Evolutionary conservation across 2,329 filamentous ascomycete species (phyloP), one percentile per base, ranked within the genome.

Genomic region (Penicillium sp.): DNA sequence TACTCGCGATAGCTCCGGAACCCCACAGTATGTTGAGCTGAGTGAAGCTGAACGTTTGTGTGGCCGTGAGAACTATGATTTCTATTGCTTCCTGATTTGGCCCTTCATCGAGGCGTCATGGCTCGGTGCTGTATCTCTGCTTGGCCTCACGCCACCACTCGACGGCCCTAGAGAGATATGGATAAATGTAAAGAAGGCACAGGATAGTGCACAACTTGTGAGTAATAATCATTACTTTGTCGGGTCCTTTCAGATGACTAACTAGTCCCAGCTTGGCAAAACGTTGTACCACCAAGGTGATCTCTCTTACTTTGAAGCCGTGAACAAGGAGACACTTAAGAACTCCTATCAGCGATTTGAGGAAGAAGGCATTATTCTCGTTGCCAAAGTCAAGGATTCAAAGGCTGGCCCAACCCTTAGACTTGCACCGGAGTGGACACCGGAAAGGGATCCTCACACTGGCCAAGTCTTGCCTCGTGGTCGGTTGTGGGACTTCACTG

Each of bases 31-130:
- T 54, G 79, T 97, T 37, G 91, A 92, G 4, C 80, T 99, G 8
- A 88, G 90, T 19, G 85, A 90, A 6, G 78, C 83, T 3, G 95
- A 99, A 74, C 84, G 93, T 19, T 81, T 83, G 29, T 87, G 84
- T 7, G 95, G 95, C 1, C 82, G 93, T 37, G 95, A 99, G 75
- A 98, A 97, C 68, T 99, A 90, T 69, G 95, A 99, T 71, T 99
- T 99, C 75, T 98, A 98, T 77, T 98, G 93, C 77, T 99, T 98
- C 81, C 78, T 99, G 21, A 92, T 99, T 62, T 99, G 95, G 95
- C 95, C 95, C 0, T 99, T 99, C 66, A 93, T 98, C 64, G 95
- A 99, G 75, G 90, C 93, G 0, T 89, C 85, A 52, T 99, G 95
- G 95, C 83, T 99, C 1, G 93, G 92, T 11, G 90, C 92, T 0